Percentiles rank a stretch among this genome's conserved stretches.
Evolutionary conservation across 805 yeast genomes (phyloP).

Genomic region (Candida insectorum): DNA sequence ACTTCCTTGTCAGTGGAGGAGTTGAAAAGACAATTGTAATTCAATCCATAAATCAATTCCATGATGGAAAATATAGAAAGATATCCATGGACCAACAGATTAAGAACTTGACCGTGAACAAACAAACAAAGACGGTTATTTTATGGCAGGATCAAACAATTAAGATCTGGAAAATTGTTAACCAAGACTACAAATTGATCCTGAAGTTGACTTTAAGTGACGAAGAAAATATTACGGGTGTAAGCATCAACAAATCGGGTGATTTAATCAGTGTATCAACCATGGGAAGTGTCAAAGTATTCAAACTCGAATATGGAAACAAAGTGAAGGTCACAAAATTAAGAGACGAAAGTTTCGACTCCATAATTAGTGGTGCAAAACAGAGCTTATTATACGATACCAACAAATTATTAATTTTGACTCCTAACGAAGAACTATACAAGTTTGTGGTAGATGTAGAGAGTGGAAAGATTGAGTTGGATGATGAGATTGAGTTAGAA

Average conservation of each 20-base stretch:
- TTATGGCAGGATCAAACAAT: conserved; percentile 82
- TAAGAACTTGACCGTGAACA: conserved; percentile 49
- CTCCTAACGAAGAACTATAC: conserved; percentile 61
- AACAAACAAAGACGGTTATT: conserved; percentile 48
- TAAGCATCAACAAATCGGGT: conserved; percentile 64
- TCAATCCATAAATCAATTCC: conserved; percentile 64
- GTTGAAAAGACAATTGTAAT: conserved; percentile 69
- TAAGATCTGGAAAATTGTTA: conserved; percentile 67
- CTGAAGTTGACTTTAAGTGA: conserved; percentile 64
- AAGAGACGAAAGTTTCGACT: conserved; percentile 38
- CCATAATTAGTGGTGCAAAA: conserved; percentile 55
- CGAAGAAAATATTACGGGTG: conserved; percentile 75
- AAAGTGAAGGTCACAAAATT: conserved; percentile 52
- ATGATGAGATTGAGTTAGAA: conserved; percentile 38
- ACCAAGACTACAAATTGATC: conserved; percentile 48
- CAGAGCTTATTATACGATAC: conserved; percentile 44
- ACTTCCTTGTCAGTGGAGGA: conserved; percentile 77
- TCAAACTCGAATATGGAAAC: conserved; percentile 44
- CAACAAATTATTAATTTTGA: conserved; percentile 47
- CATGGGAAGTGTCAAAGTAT: conserved; percentile 62
- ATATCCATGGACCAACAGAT: conserved; percentile 59
- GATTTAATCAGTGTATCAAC: conserved; percentile 70
- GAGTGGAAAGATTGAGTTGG: conserved; percentile 31
- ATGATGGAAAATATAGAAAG: conserved; percentile 68
- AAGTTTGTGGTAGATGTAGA: conserved; percentile 35